Evolutionary conservation across 208 protist genomes (phyloP), one percentile per base, ranked within the genome.

Genomic region (Trypanosomatidae sp.): DNA sequence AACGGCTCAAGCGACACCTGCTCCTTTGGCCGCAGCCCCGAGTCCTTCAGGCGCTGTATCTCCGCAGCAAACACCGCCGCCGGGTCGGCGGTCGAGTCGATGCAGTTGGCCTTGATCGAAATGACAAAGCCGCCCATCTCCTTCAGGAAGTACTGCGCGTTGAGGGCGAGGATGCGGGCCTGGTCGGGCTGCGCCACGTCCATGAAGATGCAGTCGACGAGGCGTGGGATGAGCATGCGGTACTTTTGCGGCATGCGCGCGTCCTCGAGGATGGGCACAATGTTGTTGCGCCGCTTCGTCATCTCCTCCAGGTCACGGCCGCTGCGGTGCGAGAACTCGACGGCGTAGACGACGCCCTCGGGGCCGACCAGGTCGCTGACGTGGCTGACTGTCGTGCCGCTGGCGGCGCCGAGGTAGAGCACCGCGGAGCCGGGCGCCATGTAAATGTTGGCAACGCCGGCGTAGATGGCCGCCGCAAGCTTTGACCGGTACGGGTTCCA

Each of bases 401-500:
- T 99, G 7, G 98, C 98, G 48, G 98, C 98, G 49, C 98, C 98
- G 10, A 99, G 82, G 75, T 99, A 99, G 7, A 99, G 89, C 27
- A 99, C 93, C 47, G 98, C 97, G 24, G 86, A 82, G 21, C 98
- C 98, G 38, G 98, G 98, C 47, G 82, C 66, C 66, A 99, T 99
- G 44, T 92, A 96, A 40, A 98, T 97, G 55, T 97, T 95, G 22
- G 96, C 94, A 22, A 99, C 78, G 75, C 98, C 98, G 47, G 91
- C 88, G 38, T 99, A 78, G 54, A 99, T 92, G 47, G 95, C 97
- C 7, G 98, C 93, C 26, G 94, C 98, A 28, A 99, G 70, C 88
- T 99, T 99, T 24, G 97, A 99, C 50, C 98, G 76, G 95, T 99
- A 99, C 27, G 98, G 98, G 66, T 99, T 99, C 98, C 98, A 99